Percentiles rank a stretch among this genome's conserved stretches.
These are phyloP conservation scores for Linanthus parryae DNA, from an alignment of 148 eudicot genomes.

Conservation along the genomic window DNA sequence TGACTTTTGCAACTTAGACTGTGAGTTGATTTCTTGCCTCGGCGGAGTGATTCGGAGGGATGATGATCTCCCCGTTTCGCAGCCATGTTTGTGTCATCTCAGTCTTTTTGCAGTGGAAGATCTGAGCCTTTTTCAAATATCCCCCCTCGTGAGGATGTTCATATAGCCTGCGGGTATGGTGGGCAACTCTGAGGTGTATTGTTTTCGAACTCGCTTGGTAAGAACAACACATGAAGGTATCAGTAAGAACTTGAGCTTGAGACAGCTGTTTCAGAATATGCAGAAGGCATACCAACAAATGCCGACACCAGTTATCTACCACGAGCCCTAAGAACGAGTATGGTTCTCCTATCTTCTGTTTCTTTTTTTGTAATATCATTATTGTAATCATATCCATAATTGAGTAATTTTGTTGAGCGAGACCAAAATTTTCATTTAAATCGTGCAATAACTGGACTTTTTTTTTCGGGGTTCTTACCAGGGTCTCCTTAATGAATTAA, in stretches of 20 bases:
- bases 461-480: conserved; percentile 13
- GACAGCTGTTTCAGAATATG: conserved; percentile 74
- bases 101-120: no score
- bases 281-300: conserved; percentile 84
- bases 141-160: no score
- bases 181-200: conserved; percentile 28
- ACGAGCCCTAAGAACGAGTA: conserved; percentile 55
- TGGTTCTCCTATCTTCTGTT: conserved; percentile 1
- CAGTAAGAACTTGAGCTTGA: conserved; percentile 59
- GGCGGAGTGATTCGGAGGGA: no score
- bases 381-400: no score
- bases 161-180: no score
- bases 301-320: conserved; percentile 90
- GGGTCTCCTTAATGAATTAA: conserved; percentile 82
- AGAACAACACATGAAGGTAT: conserved; percentile 62
- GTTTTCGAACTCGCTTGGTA: conserved; percentile 70
- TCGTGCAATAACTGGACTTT: not conserved
- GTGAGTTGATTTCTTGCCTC: no score
- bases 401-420: no score
- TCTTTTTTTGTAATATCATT: not conserved
- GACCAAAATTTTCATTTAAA: not conserved
- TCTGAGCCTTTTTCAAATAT: no score
- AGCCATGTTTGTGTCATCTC: no score
- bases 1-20: no score
- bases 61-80: no score